A percentile compares a stretch with the other conserved stretches of the same genome.
Conservation (phyloP, 1,284 basidiomycete species). For the Cryptococcus hybrid region DNA sequence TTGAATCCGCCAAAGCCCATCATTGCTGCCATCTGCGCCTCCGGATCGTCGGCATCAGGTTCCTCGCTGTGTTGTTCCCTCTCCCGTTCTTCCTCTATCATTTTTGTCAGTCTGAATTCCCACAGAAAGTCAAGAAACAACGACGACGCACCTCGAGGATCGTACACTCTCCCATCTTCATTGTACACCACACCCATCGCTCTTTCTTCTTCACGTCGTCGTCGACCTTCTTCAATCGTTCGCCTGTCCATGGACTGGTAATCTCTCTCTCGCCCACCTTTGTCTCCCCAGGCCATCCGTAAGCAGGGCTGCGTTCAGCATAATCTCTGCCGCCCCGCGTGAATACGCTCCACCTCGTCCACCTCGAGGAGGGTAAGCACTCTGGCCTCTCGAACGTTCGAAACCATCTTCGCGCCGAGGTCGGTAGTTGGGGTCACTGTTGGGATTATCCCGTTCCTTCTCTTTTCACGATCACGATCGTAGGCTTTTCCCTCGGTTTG, state of each 20-base stretch:
- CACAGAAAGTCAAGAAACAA: background rate
- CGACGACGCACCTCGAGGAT: slow-evolving; percentile 19
- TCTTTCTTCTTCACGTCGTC: slow-evolving; percentile 46
- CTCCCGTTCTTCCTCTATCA: slow-evolving; percentile 14
- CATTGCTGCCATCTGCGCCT: slow-evolving; percentile 79
- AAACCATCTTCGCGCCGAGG: slow-evolving; percentile 5
- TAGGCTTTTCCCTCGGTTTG: slow-evolving; percentile 22
- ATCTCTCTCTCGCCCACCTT: slow-evolving; percentile 22
- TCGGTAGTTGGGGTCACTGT: slow-evolving; percentile 36
- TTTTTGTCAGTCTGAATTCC: background rate
- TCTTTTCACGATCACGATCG: slow-evolving; percentile 47
- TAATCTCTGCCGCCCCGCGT: slow-evolving; percentile 6
- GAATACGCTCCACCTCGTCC: too few relatives aligned
- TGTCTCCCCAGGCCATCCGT: background rate
- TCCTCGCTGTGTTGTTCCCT: slow-evolving; percentile 56
- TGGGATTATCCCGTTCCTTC: slow-evolving; percentile 12
- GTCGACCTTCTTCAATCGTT: slow-evolving; percentile 47
- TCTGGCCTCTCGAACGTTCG: slow-evolving; percentile 1
- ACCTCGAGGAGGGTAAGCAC: too few relatives aligned
- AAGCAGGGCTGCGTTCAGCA: slow-evolving; percentile 2
- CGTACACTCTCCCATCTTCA: slow-evolving; percentile 24
- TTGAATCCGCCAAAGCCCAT: slow-evolving; percentile 91
- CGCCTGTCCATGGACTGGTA: slow-evolving; percentile 37
- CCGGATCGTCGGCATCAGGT: slow-evolving; percentile 59
- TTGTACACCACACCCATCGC: slow-evolving; percentile 34